These are phyloP conservation scores for Lipomyces mesembrius DNA, from an alignment of 805 yeast genomes.

Conservation along the genomic window DNA sequence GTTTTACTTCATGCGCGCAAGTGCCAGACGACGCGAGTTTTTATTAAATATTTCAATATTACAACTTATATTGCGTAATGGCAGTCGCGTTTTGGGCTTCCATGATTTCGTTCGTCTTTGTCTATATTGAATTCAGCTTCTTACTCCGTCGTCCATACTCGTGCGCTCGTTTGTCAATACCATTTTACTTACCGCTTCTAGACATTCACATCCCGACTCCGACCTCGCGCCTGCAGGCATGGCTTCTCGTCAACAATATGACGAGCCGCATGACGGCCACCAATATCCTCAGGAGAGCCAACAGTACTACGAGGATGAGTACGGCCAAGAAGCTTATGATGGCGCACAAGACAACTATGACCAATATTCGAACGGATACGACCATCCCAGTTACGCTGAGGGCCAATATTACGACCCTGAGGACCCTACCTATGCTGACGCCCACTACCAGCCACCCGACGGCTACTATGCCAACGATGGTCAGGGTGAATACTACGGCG, in stretches of 20 bases:
- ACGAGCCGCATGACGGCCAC: constrained; percentile 39
- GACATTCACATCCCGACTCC: neutral
- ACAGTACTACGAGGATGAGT: constrained; percentile 40
- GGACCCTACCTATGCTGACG: constrained; percentile 36
- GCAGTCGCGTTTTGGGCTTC: too few species aligned
- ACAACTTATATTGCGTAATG: too few species aligned
- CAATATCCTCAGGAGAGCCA: constrained; percentile 40
- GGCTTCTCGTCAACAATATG: constrained; percentile 32
- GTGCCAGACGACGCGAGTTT: neutral
- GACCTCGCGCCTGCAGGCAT: neutral
- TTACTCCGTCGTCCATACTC: too few species aligned
- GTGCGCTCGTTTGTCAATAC: neutral
- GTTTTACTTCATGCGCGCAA: neutral
- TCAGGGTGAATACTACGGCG: constrained; percentile 39
- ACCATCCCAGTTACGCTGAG: constrained; percentile 47
- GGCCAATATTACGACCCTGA: constrained; percentile 47
- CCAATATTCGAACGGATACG: constrained; percentile 49
- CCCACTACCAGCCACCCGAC: constrained; percentile 32
- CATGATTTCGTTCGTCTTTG: too few species aligned
- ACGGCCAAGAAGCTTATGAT: constrained; percentile 26
- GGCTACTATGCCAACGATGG: constrained; percentile 37
- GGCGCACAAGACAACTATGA: constrained; percentile 47
- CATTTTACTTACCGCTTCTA: neutral
- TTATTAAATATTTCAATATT: too few species aligned
- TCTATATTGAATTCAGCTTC: too few species aligned